Base-by-base conservation (phyloP, 345 rosid genomes). In the Euclidium syriacum region DNA sequence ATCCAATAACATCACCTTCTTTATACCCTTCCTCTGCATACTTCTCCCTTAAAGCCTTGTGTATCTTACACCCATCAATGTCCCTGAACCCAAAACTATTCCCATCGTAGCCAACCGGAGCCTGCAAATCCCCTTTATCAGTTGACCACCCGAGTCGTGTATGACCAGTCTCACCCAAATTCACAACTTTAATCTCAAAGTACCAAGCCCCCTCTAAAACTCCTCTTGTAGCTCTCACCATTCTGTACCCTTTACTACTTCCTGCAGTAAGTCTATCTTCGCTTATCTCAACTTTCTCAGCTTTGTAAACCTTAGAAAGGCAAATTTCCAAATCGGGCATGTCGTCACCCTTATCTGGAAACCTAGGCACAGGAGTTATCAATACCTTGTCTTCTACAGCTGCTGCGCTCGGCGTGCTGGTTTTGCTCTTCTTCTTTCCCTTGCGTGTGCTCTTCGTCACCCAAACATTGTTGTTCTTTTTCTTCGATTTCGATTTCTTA, bases 161-260 rank as follows among this genome's bases (percentile, higher is more conserved):
- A 69, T 94, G 99, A 57, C 99, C 99, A 1, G 95, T 85, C 64
- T 84, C 96, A 5, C 97, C 97, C 75, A 90, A 76, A 16, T 44
- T 75, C 79, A 79, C 80, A 50, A 90, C 83, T 72, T 81, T 87
- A 33, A 90, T 79, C 75, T 94, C 99, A 50, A 82, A 94, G 58
- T 94, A 94, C 99, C 99, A 94, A 0, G 97, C 99, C 42, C 99
- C 99, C 16, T 94, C 90, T n/a, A 77, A 64, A 32, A 87, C 96
- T 64, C 96, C 97, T 66, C 99, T 81, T 0, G 99, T 90, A 23
- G 99, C 84, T 52, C 99, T 81, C 78, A 87, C 99, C 99, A 94
- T 87, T 58, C 99, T 82, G 11, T 94, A 90, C 6, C 99, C 99
- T 64, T 94, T 94, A 8, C 83, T 68, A 67, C 97, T 94, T 33